Evolutionary conservation across 805 yeast genomes (phyloP).

Genomic region (Teunomyces barrocoloradensis): DNA sequence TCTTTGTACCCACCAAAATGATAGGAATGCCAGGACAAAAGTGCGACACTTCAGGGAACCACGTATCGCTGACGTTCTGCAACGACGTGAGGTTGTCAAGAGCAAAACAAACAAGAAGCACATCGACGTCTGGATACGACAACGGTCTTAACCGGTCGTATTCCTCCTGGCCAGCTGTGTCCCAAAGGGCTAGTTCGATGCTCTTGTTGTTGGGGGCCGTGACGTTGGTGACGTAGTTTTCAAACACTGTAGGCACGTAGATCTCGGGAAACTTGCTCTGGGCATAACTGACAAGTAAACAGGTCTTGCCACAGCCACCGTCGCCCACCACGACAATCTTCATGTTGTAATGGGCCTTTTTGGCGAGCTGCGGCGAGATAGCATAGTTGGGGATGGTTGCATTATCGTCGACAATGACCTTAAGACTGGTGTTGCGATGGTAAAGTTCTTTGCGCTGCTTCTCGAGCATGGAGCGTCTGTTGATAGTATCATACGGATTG

Average conservation of each 20-base stretch:
- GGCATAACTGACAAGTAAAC: slow-evolving; percentile 64
- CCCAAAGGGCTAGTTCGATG: slow-evolving; percentile 78
- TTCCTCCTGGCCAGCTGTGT: slow-evolving; percentile 89
- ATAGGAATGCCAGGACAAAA: slow-evolving; percentile 81
- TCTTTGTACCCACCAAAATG: slow-evolving; percentile 77
- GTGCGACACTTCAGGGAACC: slow-evolving; percentile 86
- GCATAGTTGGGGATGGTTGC: slow-evolving; percentile 36
- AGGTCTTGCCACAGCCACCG: slow-evolving; percentile 90
- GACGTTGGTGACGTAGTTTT: slow-evolving; percentile 65
- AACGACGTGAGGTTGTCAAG: slow-evolving; percentile 61
- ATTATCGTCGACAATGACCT: slow-evolving; percentile 33
- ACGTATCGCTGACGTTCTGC: slow-evolving; percentile 70
- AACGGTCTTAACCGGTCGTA: slow-evolving; percentile 78
- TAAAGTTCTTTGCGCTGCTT: slow-evolving; percentile 22
- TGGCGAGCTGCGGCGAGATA: slow-evolving; percentile 22
- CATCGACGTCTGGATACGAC: slow-evolving; percentile 75
- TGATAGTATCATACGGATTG: slow-evolving; percentile 28
- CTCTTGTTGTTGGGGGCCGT: slow-evolving; percentile 71
- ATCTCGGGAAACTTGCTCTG: slow-evolving; percentile 67
- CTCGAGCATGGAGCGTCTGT: slow-evolving; percentile 19
- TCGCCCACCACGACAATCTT: slow-evolving; percentile 86
- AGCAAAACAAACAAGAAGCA: slow-evolving; percentile 73
- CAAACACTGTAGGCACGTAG: slow-evolving; percentile 83
- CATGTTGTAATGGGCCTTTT: slow-evolving; percentile 24
- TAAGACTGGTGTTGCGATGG: slow-evolving; percentile 21